Evolutionary conservation across 2,329 filamentous ascomycete genomes (phyloP).

Genomic region (Beauveria asiatica): DNA sequence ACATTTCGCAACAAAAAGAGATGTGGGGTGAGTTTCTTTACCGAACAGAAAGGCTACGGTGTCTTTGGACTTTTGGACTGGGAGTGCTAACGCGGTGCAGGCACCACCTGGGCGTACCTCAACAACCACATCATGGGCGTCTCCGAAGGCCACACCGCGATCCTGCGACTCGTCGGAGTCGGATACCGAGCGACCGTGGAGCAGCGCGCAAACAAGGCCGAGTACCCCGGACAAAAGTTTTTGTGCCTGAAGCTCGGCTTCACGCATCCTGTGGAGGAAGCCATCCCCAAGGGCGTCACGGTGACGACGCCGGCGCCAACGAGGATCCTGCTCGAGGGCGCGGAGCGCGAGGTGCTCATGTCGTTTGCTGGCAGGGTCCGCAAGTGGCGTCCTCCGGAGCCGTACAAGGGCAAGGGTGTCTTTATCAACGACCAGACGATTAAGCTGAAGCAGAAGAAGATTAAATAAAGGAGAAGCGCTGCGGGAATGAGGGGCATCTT

Average conservation of each 20-base stretch:
- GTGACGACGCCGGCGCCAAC: slow-evolving; percentile 88
- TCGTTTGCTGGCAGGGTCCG: slow-evolving; percentile 85
- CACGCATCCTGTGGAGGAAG: slow-evolving; percentile 89
- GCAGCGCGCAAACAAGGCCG: slow-evolving; percentile 60
- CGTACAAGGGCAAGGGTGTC: slow-evolving; percentile 99
- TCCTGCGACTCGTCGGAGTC: slow-evolving; percentile 87
- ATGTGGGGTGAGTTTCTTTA: slow-evolving; percentile 76
- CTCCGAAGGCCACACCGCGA: slow-evolving; percentile 90
- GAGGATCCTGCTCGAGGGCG: slow-evolving; percentile 79
- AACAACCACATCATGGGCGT: slow-evolving; percentile 89
- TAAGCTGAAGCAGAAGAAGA: slow-evolving; percentile 96
- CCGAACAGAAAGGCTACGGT: not conserved
- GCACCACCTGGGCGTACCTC: slow-evolving; percentile 82
- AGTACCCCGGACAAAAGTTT: slow-evolving; percentile 77
- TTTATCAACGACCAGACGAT: slow-evolving; percentile 98
- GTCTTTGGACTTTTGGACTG: not conserved
- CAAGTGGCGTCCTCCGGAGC: slow-evolving; percentile 84
- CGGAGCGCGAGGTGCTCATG: slow-evolving; percentile 79
- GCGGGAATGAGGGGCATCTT: not conserved
- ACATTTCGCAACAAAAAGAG: slow-evolving; percentile 67
- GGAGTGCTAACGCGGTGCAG: slow-evolving; percentile 34
- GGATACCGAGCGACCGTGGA: slow-evolving; percentile 90
- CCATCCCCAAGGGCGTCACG: slow-evolving; percentile 71
- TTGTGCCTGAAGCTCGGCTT: slow-evolving; percentile 93
- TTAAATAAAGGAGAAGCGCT: slow-evolving; percentile 52